These are phyloP conservation scores for Solanum microdontum DNA, from an alignment of 257 asterid genomes.

Conservation along the genomic window DNA sequence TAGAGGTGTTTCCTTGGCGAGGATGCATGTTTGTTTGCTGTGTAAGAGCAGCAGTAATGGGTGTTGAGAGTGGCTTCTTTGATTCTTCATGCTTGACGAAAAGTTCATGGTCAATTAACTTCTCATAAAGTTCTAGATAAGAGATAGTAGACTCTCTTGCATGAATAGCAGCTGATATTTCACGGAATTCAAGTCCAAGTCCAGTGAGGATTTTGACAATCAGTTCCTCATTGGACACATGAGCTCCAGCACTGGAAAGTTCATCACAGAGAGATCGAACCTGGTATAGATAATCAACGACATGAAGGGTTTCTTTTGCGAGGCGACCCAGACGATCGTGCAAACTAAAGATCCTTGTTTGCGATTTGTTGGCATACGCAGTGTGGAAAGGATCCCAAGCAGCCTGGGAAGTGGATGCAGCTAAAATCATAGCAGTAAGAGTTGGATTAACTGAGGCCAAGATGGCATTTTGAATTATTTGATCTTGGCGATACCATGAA, in stretches of 20 bases:
- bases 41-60: background rate
- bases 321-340: background rate
- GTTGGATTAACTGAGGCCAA: background rate
- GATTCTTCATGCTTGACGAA: background rate
- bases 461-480: background rate
- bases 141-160: background rate
- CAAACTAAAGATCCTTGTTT: too few relatives aligned
- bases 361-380: background rate
- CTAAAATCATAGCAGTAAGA: background rate
- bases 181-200: background rate
- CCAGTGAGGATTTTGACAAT: background rate
- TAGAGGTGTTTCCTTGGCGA: background rate
- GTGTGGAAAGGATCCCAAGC: background rate
- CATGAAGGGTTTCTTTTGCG: too few relatives aligned
- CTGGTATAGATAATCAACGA: background rate
- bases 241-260: background rate
- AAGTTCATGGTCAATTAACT: background rate
- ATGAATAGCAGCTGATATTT: too few relatives aligned
- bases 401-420: background rate
- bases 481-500: background rate
- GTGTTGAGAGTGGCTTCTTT: background rate
- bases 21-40: background rate
- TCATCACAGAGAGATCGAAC: background rate
- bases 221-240: background rate
- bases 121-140: background rate